Evolutionary conservation across 805 yeast species (phyloP).

Genomic region (Teunomyces funiuensis): DNA sequence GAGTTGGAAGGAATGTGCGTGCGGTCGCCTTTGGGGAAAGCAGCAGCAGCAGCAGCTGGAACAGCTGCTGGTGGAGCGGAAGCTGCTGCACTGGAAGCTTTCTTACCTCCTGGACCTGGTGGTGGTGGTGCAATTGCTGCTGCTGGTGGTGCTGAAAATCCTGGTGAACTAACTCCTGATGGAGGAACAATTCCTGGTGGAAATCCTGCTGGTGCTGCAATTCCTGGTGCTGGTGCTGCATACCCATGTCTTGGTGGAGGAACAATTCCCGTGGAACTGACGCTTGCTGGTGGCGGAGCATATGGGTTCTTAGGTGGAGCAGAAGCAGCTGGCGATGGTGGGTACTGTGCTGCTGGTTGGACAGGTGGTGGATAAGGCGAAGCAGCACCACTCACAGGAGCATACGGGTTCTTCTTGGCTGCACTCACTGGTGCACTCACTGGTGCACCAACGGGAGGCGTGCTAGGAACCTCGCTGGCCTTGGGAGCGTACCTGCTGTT

Average conservation of each 20-base stretch:
- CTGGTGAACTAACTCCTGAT: constrained; percentile 10
- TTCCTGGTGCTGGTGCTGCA: constrained; percentile 7
- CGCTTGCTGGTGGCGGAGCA: constrained; percentile 25
- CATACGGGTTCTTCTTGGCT: constrained; percentile 21
- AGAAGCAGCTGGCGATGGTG: constrained; percentile 11
- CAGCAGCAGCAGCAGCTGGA: constrained; percentile 21
- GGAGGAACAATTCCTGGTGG: constrained; percentile 7
- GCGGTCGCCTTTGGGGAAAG: constrained; percentile 65
- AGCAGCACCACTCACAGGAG: constrained; percentile 19
- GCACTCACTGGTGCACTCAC: too few relatives aligned
- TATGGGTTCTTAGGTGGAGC: constrained; percentile 38
- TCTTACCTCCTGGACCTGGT: constrained; percentile 16
- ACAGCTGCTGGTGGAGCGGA: constrained; percentile 23
- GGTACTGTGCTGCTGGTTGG: constrained; percentile 9
- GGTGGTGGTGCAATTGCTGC: constrained; percentile 22
- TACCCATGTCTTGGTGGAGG: constrained; percentile 11
- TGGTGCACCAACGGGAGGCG: constrained; percentile 6
- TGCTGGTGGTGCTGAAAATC: constrained; percentile 11
- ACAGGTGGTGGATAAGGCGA: constrained; percentile 16
- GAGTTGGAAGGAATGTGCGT: constrained; percentile 62
- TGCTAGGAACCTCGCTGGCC: background rate
- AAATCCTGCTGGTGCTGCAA: constrained; percentile 11
- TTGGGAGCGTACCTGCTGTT: constrained; percentile 32
- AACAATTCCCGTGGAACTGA: constrained; percentile 2
- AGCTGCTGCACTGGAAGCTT: constrained; percentile 14